Percentiles rank a stretch among this genome's conserved stretches.
These are phyloP conservation scores for Nematocida sp. DNA, from an alignment of 371 early-diverging fungal genomes.

Conservation along the genomic window DNA sequence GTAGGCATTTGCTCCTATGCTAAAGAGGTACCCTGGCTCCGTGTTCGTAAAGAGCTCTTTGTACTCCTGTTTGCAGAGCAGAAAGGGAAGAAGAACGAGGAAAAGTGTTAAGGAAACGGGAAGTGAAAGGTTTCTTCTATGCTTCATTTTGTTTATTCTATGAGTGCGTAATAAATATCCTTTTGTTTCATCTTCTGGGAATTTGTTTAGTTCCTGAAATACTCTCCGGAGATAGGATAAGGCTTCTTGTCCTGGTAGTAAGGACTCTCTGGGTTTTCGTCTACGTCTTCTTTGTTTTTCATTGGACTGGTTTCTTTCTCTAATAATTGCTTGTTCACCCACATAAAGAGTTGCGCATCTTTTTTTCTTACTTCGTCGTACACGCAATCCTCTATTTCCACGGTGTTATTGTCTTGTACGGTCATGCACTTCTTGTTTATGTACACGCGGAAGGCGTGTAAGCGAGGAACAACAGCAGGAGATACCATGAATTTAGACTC, in stretches of 20 bases:
- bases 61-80: too few relatives aligned
- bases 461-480: not conserved
- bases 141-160: not conserved
- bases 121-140: too few relatives aligned
- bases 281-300: too few relatives aligned
- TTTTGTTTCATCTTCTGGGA: too few relatives aligned
- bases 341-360: conserved; percentile 26
- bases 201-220: too few relatives aligned
- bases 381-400: conserved; percentile 7
- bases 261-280: too few relatives aligned
- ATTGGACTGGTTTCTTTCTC: too few relatives aligned
- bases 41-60: conserved; percentile 11
- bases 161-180: too few relatives aligned
- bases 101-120: too few relatives aligned
- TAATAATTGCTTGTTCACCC: conserved; percentile 33
- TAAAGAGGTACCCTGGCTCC: conserved; percentile 35
- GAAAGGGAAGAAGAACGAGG: too few relatives aligned
- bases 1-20: conserved; percentile 11
- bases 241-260: too few relatives aligned
- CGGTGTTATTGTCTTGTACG: not conserved
- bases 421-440: conserved; percentile 15
- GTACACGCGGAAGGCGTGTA: conserved; percentile 18
- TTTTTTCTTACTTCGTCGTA: conserved; percentile 8
- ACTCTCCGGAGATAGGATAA: too few relatives aligned
- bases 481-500: conserved; percentile 8